Evolutionary conservation across 2,329 filamentous ascomycete species (phyloP).

Genomic region (Fusarium equiseti): DNA sequence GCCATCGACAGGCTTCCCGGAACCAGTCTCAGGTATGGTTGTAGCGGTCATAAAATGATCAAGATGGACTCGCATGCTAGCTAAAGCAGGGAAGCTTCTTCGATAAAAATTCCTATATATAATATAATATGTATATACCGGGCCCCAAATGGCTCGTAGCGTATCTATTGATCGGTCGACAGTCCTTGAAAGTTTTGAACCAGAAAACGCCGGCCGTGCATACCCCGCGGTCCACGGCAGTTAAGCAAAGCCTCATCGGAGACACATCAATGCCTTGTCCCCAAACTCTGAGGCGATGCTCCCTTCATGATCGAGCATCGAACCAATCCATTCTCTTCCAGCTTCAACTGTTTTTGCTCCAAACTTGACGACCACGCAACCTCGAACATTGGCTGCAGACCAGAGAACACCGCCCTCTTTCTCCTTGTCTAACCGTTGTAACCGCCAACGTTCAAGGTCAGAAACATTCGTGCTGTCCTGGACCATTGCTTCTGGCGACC

Average conservation of each 20-base stretch:
- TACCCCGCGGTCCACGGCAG: background rate
- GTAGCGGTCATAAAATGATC: background rate
- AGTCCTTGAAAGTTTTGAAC: background rate
- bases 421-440: conserved; percentile 68
- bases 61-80: background rate
- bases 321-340: conserved; percentile 81
- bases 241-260: conserved; percentile 60
- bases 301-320: conserved; percentile 80
- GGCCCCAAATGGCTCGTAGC: background rate
- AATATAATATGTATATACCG: background rate
- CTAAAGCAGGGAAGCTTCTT: background rate
- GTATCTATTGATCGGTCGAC: background rate
- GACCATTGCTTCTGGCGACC: conserved; percentile 63
- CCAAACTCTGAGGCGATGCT: conserved; percentile 80
- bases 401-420: conserved; percentile 74
- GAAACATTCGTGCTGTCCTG: conserved; percentile 54
- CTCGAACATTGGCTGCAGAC: conserved; percentile 83
- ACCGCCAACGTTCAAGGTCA: conserved; percentile 65
- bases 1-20: no score
- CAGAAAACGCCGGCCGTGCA: background rate
- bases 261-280: conserved; percentile 82
- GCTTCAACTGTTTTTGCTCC: conserved; percentile 85
- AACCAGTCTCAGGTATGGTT: background rate
- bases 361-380: conserved; percentile 93
- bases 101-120: background rate